phyloP scores from a whole-genome alignment of 306 rosid genomes.

The Lotus japonicus region DNA sequence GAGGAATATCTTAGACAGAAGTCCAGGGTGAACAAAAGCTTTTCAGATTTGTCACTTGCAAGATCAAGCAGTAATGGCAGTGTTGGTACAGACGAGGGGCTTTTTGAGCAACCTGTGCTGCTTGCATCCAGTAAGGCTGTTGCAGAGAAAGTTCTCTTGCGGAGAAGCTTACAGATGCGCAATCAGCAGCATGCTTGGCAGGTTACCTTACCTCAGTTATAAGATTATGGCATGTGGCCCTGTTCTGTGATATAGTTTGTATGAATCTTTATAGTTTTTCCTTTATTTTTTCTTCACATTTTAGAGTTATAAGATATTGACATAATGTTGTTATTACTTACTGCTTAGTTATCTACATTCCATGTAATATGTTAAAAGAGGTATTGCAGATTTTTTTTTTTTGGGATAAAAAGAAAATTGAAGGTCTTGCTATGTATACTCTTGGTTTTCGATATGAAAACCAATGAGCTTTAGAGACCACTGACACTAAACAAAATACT shows the following conservation, averaged over 20 bases:
- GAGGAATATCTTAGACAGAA: constrained; percentile 53
- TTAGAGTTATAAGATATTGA: constrained; percentile 5
- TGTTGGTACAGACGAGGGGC: constrained; percentile 72
- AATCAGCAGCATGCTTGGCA: constrained; percentile 81
- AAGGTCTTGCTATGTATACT: not conserved
- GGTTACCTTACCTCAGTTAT: constrained; percentile 42
- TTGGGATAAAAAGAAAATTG: not conserved
- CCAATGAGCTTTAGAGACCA: not conserved
- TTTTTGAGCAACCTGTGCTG: constrained; percentile 79
- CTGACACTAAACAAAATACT: constrained; percentile 6
- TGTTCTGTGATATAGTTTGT: constrained; percentile 10
- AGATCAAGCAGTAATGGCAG: constrained; percentile 71
- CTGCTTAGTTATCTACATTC: not conserved
- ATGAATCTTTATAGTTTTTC: not conserved
- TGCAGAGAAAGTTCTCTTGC: constrained; percentile 51
- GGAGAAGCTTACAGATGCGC: constrained; percentile 55
- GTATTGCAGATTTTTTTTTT: not conserved
- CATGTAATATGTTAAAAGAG: not conserved
- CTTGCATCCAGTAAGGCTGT: constrained; percentile 50
- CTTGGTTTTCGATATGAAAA: not conserved
- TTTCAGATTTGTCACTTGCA: constrained; percentile 43
- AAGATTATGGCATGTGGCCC: constrained; percentile 8
- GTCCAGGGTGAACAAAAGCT: constrained; percentile 45
- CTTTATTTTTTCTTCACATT: not conserved
- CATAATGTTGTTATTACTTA: not conserved